A percentile compares a stretch with the other conserved stretches of the same genome.
These are phyloP conservation scores for Eucalyptus decipiens DNA, from an alignment of 345 rosid genomes.

Conservation along the genomic window DNA sequence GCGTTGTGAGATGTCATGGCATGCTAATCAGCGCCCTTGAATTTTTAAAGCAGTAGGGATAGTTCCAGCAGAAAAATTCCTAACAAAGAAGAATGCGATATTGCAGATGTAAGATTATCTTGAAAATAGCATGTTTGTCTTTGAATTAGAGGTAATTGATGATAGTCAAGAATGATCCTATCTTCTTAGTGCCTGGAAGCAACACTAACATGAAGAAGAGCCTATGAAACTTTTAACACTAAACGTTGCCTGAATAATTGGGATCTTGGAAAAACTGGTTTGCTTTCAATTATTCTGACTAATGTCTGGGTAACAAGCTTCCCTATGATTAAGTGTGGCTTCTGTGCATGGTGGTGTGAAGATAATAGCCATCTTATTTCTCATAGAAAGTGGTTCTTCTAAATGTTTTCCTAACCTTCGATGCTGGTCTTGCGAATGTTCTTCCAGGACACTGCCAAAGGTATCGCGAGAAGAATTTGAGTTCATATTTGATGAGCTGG, in stretches of 20 bases:
- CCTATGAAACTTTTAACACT: not conserved
- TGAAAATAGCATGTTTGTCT: not conserved
- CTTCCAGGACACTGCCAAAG: constrained; percentile 69
- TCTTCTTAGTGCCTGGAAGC: not conserved
- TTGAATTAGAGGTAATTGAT: not conserved
- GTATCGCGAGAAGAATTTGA: constrained; percentile 77
- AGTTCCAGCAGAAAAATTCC: not conserved
- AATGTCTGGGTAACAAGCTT: not conserved
- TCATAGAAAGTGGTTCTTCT: not conserved
- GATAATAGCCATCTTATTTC: not conserved
- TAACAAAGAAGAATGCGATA: not conserved
- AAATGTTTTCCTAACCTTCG: not conserved
- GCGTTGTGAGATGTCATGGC: not conserved
- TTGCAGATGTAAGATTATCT: not conserved
- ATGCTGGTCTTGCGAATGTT: not conserved
- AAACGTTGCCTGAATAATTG: not conserved
- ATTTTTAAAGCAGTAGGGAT: not conserved
- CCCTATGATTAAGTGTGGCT: not conserved
- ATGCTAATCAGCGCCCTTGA: not conserved
- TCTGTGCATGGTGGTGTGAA: not conserved
- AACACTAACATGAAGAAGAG: not conserved
- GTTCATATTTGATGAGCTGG: constrained; percentile 85
- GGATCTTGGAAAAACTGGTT: not conserved
- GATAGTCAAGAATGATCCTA: not conserved
- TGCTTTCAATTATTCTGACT: not conserved